Evolutionary conservation across 768 basidiomycete genomes (phyloP).

Genomic region (Panaeolus papilionaceus): DNA sequence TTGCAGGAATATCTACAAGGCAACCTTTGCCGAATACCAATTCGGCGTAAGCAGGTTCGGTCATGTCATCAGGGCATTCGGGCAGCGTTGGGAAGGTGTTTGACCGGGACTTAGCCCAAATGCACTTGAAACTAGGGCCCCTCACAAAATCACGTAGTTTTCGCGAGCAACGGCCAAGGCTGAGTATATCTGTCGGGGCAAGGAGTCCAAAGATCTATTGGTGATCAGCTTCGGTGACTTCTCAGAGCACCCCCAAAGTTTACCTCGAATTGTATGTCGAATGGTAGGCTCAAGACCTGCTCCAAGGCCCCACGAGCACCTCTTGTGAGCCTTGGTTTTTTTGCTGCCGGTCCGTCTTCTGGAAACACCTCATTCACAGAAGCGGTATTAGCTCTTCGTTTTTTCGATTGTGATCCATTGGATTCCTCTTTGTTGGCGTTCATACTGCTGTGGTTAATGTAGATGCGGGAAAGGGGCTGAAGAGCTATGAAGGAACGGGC

Average conservation of each 20-base stretch:
- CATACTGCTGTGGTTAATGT: background rate
- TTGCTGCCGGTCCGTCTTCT: background rate
- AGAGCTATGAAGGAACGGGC: background rate
- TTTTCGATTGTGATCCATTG: background rate
- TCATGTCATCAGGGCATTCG: conserved; percentile 23
- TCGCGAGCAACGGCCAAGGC: conserved; percentile 4
- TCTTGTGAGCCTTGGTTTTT: background rate
- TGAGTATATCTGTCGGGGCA: background rate
- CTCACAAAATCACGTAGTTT: background rate
- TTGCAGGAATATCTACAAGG: conserved; percentile 18
- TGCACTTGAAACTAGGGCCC: background rate
- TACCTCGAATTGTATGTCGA: conserved; percentile 4
- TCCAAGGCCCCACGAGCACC: background rate
- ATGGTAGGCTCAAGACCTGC: background rate
- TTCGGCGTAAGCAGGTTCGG: conserved; percentile 22
- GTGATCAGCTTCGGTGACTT: background rate
- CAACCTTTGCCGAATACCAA: conserved; percentile 24
- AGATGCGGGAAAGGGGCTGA: background rate
- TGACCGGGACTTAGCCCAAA: background rate
- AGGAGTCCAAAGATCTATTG: conserved; percentile 5
- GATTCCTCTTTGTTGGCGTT: background rate
- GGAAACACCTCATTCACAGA: background rate
- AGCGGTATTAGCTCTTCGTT: background rate
- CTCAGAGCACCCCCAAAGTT: background rate
- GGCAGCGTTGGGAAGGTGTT: conserved; percentile 20